Percentiles rank a stretch among this genome's conserved stretches.
These are phyloP conservation scores for Alternaria infectoria DNA, from an alignment of 2,329 filamentous ascomycete genomes.

Conservation along the genomic window DNA sequence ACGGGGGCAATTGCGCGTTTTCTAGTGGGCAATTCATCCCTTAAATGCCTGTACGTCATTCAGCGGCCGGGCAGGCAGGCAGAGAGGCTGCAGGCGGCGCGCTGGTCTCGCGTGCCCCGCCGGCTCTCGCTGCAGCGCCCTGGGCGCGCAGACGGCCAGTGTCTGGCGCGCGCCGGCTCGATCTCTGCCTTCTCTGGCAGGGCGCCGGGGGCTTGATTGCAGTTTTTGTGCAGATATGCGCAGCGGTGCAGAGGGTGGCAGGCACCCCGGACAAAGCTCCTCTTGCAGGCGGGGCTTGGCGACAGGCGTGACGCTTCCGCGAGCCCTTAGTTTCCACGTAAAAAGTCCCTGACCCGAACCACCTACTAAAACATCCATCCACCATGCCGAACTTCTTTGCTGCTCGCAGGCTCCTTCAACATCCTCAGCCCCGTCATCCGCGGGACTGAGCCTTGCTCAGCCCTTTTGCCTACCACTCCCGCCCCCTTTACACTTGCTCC, in stretches of 20 bases:
- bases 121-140: constrained; percentile 4
- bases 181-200: constrained; percentile 2
- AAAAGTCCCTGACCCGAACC: constrained; percentile 39
- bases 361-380: constrained; percentile 46
- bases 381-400: constrained; percentile 48
- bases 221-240: background rate
- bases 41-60: constrained; percentile 24
- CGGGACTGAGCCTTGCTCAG: constrained; percentile 54
- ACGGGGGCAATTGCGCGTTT: constrained; percentile 36
- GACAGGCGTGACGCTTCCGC: constrained; percentile 22
- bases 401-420: constrained; percentile 51
- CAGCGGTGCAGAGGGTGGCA: constrained; percentile 6
- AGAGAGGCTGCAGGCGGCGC: constrained; percentile 23
- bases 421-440: constrained; percentile 58
- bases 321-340: constrained; percentile 32
- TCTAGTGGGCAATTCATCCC: constrained; percentile 34
- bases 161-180: background rate
- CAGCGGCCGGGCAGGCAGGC: constrained; percentile 10
- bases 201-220: constrained; percentile 1
- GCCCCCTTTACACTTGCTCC: constrained; percentile 36
- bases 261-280: constrained; percentile 18
- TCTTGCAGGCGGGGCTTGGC: constrained; percentile 27
- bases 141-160: background rate
- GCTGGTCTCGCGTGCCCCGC: constrained; percentile 27
- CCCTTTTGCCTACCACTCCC: constrained; percentile 15